A percentile compares a stretch with the other conserved stretches of the same genome.
These are phyloP conservation scores for Verticillium longisporum DNA, from an alignment of 2,329 filamentous ascomycete species.

Conservation along the genomic window DNA sequence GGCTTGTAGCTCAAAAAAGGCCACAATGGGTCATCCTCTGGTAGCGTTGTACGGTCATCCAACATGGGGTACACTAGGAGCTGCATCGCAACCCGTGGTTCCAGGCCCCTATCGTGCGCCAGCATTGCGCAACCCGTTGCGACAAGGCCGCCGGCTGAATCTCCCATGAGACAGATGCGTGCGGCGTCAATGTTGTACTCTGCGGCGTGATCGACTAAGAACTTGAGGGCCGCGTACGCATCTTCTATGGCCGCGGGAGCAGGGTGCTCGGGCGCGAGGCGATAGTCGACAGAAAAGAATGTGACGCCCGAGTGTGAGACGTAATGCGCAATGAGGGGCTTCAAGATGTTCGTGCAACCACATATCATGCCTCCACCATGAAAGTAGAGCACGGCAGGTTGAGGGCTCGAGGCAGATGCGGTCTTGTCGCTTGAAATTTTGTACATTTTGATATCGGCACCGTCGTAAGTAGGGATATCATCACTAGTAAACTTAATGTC, in stretches of 20 bases:
- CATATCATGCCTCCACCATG: constrained; percentile 35
- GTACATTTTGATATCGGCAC: neutral
- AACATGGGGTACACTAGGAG: constrained; percentile 26
- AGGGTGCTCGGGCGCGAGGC: constrained; percentile 33
- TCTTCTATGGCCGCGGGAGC: constrained; percentile 28
- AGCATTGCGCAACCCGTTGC: constrained; percentile 28
- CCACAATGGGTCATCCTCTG: neutral
- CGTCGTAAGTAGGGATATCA: constrained; percentile 3
- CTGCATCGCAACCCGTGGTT: constrained; percentile 19
- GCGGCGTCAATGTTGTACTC: constrained; percentile 13
- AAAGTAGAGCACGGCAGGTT: constrained; percentile 25
- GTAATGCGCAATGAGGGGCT: constrained; percentile 16
- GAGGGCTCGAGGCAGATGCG: neutral
- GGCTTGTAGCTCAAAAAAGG: constrained; percentile 12
- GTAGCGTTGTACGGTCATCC: constrained; percentile 17
- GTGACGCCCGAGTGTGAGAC: constrained; percentile 22
- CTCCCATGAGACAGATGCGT: constrained; percentile 15
- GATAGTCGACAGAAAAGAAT: constrained; percentile 31
- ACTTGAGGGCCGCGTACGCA: constrained; percentile 20
- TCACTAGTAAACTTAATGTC: constrained; percentile 4
- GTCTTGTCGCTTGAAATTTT: neutral
- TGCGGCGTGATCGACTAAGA: constrained; percentile 15
- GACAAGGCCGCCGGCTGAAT: constrained; percentile 14
- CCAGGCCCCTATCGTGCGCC: constrained; percentile 18
- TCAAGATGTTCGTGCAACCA: constrained; percentile 19